Percentiles rank a stretch among this genome's conserved stretches.
Conservation (phyloP, 2,329 filamentous ascomycete species). For the Pseudocercospora eumusae region DNA sequence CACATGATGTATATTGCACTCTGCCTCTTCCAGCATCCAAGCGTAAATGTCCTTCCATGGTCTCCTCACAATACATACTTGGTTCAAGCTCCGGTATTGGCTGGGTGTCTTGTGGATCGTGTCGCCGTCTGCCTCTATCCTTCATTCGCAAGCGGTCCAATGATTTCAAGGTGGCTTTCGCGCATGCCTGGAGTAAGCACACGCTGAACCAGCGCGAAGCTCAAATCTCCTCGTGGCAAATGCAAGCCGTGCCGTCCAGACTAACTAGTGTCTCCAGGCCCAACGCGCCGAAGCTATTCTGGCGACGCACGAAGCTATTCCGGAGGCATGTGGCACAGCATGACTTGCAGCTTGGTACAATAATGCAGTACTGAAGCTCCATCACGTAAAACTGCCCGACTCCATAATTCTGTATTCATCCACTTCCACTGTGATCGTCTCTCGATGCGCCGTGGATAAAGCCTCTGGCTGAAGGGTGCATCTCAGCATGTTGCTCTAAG, state of each 20-base stretch:
- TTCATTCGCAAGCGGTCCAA: constrained; percentile 2
- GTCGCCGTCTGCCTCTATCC: neutral
- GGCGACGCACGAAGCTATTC: neutral
- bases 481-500: neutral
- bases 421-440: neutral
- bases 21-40: neutral
- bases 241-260: neutral
- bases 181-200: constrained; percentile 2
- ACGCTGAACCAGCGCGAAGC: neutral
- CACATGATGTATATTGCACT: neutral
- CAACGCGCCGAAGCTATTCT: neutral
- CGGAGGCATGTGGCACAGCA: neutral
- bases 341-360: neutral
- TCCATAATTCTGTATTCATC: neutral
- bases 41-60: neutral
- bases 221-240: neutral
- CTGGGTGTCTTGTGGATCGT: neutral
- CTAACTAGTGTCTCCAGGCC: neutral
- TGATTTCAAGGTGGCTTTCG: neutral
- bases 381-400: neutral
- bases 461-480: neutral
- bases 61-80: neutral
- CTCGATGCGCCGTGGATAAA: neutral
- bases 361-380: neutral
- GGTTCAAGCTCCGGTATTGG: constrained; percentile 6